These are phyloP conservation scores for Lomentospora prolificans DNA, from an alignment of 2,329 filamentous ascomycete species.

Conservation along the genomic window DNA sequence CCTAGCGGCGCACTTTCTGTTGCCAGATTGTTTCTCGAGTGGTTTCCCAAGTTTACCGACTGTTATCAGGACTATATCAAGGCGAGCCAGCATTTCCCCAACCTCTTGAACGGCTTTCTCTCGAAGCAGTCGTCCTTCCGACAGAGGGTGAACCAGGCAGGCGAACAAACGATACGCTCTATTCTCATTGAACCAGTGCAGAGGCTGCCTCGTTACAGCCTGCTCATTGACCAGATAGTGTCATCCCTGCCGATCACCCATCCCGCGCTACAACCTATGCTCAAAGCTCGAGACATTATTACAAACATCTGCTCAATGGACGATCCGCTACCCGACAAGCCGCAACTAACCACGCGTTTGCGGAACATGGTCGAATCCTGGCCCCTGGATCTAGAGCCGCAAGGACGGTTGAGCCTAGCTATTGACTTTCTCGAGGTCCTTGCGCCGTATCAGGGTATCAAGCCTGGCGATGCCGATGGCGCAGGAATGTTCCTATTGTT, in stretches of 20 bases:
- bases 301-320: conserved; percentile 96
- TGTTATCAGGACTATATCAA: conserved; percentile 91
- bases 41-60: conserved; percentile 86
- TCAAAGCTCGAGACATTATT: conserved; percentile 86
- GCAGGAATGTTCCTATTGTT: conserved; percentile 75
- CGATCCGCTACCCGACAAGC: conserved; percentile 56
- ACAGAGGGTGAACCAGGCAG: conserved; percentile 67
- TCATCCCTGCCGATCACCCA: conserved; percentile 77
- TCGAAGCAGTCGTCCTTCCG: conserved; percentile 76
- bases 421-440: conserved; percentile 70
- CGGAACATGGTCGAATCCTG: conserved; percentile 69
- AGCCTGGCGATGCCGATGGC: conserved; percentile 32
- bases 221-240: conserved; percentile 93
- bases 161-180: conserved; percentile 84
- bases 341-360: conserved; percentile 63
- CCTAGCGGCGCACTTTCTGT: conserved; percentile 69
- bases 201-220: conserved; percentile 82
- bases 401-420: conserved; percentile 70
- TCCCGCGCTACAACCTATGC: conserved; percentile 69
- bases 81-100: conserved; percentile 78
- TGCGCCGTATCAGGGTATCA: conserved; percentile 53
- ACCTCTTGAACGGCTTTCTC: conserved; percentile 68
- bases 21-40: conserved; percentile 73
- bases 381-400: conserved; percentile 61
- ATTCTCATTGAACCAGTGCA: conserved; percentile 95